These are phyloP conservation scores for Fraxinus xanthoxyloides DNA, from an alignment of 305 asterid species.

Conservation along the genomic window DNA sequence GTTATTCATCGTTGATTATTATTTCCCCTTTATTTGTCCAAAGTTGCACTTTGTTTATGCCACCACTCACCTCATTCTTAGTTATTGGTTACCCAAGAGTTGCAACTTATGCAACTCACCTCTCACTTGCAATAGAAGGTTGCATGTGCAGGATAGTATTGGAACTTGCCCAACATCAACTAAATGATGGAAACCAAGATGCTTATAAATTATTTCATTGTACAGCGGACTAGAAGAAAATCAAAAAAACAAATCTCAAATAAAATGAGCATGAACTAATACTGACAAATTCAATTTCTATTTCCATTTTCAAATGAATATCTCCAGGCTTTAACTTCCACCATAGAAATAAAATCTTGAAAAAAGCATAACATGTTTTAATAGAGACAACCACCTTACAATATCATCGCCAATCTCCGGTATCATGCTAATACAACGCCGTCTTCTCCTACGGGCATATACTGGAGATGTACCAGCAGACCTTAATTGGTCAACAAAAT, in stretches of 20 bases:
- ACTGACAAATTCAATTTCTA: slow-evolving; percentile 7
- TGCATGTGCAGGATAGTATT: neutral
- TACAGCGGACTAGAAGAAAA: neutral
- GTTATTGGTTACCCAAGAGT: neutral
- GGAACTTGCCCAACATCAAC: neutral
- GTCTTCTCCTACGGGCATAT: slow-evolving; percentile 70
- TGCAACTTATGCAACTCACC: neutral
- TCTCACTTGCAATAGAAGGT: neutral
- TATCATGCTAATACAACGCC: slow-evolving; percentile 74
- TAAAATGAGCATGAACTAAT: slow-evolving; percentile 14
- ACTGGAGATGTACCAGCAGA: slow-evolving; percentile 90
- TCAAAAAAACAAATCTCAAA: neutral
- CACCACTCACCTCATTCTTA: neutral
- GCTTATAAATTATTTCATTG: neutral
- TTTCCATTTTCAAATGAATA: neutral
- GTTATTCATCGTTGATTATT: neutral
- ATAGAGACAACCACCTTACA: slow-evolving; percentile 62
- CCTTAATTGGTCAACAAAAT: slow-evolving; percentile 32
- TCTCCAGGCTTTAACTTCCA: neutral
- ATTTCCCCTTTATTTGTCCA: neutral
- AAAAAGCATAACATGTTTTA: neutral
- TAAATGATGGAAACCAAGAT: neutral
- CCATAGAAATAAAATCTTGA: neutral
- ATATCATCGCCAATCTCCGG: slow-evolving; percentile 94
- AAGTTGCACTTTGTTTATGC: slow-evolving; percentile 6